A percentile compares a stretch with the other conserved stretches of the same genome.
Conservation (phyloP, 179 eudicot genomes). For the Silene coronaria region DNA sequence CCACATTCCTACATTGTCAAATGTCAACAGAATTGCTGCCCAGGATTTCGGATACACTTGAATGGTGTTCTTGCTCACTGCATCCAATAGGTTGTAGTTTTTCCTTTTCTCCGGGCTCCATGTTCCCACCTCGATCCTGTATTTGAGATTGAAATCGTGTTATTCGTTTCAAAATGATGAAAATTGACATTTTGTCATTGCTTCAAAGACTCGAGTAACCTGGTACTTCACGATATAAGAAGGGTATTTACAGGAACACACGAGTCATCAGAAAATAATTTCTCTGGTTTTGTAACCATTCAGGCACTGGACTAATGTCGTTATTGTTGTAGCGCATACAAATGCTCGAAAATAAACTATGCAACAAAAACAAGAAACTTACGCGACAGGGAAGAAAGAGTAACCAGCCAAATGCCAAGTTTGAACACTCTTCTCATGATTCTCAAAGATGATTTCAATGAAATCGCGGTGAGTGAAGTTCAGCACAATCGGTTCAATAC, state of each 20-base stretch:
- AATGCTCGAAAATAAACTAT: neutral
- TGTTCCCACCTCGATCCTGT: conserved; percentile 54
- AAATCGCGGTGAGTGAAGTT: conserved; percentile 46
- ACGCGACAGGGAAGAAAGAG: conserved; percentile 76
- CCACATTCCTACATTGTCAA: conserved; percentile 79
- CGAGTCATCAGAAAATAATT: too few relatives aligned
- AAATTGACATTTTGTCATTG: neutral
- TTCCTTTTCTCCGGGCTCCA: conserved; percentile 62
- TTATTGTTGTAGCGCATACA: too few relatives aligned
- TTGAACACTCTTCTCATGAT: conserved; percentile 57
- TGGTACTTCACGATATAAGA: too few relatives aligned
- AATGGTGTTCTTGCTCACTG: conserved; percentile 51
- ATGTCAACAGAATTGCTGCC: conserved; percentile 63
- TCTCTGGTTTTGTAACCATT: too few relatives aligned
- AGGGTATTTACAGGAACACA: too few relatives aligned
- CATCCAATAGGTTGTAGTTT: conserved; percentile 61
- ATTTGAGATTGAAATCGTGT: neutral
- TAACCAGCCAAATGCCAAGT: conserved; percentile 67
- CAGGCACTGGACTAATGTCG: too few relatives aligned
- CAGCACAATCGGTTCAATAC: conserved; percentile 43
- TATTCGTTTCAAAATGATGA: neutral
- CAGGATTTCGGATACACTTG: conserved; percentile 73
- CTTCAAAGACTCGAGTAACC: too few relatives aligned
- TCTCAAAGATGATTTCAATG: conserved; percentile 67
- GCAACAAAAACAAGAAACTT: conserved; percentile 18